Evolutionary conservation across 2,329 filamentous ascomycete species (phyloP), one percentile per base, ranked within the genome.

Genomic region (Teratosphaeria gauchensis): DNA sequence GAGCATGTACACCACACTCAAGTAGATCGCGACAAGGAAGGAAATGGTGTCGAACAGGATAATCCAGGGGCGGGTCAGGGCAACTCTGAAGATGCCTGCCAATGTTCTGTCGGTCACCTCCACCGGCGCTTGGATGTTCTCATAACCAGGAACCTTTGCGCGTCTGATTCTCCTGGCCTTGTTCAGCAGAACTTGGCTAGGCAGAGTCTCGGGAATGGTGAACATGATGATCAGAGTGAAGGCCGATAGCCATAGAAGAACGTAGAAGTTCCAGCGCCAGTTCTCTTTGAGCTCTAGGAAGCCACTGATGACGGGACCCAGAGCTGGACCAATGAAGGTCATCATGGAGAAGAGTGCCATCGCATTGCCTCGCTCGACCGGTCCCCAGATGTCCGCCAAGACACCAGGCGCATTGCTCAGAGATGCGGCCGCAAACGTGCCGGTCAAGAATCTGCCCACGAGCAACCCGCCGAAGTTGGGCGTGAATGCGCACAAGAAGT

Each of bases 171-270:
- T 75, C 53, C 70, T 70, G 0, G 83, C 83, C 63, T 84, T 84
- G 61, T 78, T 75, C 1, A 75, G 68, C 28, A 86, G 72, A 4
- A 86, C 74, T 3, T 73, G 77, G 0, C 75, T 77, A 0, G 75
- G 75, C 38, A 79, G 78, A 0, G 83, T 85, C 65, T 85, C 83
- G 0, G 83, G 83, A 7, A 85, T 79, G 0, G 81, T 81, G 56
- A 84, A 74, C 77, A 84, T 79, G 38, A 63, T 54, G 3, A 82
- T 58, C 6, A 75, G 21, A 33, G 65, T 56, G 5, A 71, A 64
- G 1, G 73, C 72, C 19, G 61, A 62, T 8, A 77, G 58, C 74
- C 72, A 76, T 4, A 77, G 65, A 3, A 77, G 66, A 46, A 76
- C 74, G 60, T 77, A 77, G 57, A 78, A 76, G 51, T 66, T 73